phyloP scores from a whole-genome alignment of 371 early-diverging fungal species.

The Entomophthora muscae region DNA sequence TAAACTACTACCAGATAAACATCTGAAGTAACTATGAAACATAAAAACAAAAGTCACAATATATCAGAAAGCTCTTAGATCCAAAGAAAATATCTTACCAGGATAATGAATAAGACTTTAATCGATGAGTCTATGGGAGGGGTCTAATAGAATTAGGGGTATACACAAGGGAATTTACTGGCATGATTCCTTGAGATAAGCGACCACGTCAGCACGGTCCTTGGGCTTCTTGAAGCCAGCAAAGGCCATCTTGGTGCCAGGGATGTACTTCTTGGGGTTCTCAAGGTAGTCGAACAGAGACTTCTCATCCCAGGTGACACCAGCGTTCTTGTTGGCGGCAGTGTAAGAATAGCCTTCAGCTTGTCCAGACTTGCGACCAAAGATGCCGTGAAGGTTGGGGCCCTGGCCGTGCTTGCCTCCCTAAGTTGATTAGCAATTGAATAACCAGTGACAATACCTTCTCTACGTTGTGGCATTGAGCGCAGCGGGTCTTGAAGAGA shows the following conservation, averaged over 20 bases:
- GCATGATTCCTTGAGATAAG: conserved; percentile 61
- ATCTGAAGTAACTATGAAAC: no score
- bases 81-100: background rate
- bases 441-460: conserved; percentile 22
- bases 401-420: conserved; percentile 87
- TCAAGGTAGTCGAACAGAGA: conserved; percentile 75
- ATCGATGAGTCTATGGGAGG: background rate
- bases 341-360: conserved; percentile 85
- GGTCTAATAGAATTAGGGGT: background rate
- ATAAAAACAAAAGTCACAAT: no score
- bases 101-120: background rate
- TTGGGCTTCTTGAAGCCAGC: conserved; percentile 93
- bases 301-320: conserved; percentile 73
- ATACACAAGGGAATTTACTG: background rate
- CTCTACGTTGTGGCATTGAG: conserved; percentile 94
- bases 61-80: no score
- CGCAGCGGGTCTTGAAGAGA: conserved; percentile 98
- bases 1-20: no score
- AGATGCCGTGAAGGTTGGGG: conserved; percentile 87
- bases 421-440: conserved; percentile 23
- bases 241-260: conserved; percentile 96
- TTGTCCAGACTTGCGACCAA: conserved; percentile 76
- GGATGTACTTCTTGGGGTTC: conserved; percentile 97
- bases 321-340: conserved; percentile 79
- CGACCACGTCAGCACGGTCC: conserved; percentile 74